phyloP scores from a whole-genome alignment of 2,329 filamentous ascomycete species.

The Helotiales sp. region DNA sequence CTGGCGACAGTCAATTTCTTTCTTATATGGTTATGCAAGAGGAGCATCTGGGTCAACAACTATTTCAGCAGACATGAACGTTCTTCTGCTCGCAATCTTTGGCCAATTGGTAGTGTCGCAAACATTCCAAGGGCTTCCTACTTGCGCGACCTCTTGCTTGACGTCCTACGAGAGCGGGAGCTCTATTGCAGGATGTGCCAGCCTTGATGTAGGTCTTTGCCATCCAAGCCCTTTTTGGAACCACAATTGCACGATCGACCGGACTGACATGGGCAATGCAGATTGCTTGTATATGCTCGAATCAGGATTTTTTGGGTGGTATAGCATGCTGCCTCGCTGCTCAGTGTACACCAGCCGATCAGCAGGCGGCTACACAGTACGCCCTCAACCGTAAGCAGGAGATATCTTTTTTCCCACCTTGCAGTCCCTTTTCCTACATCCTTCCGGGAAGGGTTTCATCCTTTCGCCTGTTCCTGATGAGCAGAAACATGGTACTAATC shows the following conservation, averaged over 20 bases:
- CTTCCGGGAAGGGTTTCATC: too few species aligned
- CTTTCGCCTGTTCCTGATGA: too few species aligned
- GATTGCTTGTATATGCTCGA: constrained; percentile 49
- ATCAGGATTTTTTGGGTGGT: constrained; percentile 43
- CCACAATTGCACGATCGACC: not conserved
- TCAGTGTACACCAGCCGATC: constrained; percentile 43
- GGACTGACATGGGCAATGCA: constrained; percentile 23
- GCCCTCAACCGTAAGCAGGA: too few species aligned
- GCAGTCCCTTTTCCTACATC: too few species aligned
- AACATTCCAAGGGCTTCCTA: constrained; percentile 44
- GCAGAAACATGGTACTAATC: too few species aligned
- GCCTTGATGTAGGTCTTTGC: constrained; percentile 1
- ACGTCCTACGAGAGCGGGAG: constrained; percentile 39
- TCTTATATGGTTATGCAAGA: not conserved
- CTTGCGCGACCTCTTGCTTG: constrained; percentile 46
- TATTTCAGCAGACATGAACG: constrained; percentile 7
- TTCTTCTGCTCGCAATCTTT: constrained; percentile 44
- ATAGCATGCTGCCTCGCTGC: constrained; percentile 51
- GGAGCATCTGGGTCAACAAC: not conserved
- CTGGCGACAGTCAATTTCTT: not conserved
- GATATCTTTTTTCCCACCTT: too few species aligned
- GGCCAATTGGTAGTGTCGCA: constrained; percentile 55
- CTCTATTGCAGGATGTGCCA: constrained; percentile 39
- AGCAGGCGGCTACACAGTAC: constrained; percentile 36
- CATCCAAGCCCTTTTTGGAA: not conserved